phyloP scores from a whole-genome alignment of 1,139 yeast species.

The Diutina catenulata region DNA sequence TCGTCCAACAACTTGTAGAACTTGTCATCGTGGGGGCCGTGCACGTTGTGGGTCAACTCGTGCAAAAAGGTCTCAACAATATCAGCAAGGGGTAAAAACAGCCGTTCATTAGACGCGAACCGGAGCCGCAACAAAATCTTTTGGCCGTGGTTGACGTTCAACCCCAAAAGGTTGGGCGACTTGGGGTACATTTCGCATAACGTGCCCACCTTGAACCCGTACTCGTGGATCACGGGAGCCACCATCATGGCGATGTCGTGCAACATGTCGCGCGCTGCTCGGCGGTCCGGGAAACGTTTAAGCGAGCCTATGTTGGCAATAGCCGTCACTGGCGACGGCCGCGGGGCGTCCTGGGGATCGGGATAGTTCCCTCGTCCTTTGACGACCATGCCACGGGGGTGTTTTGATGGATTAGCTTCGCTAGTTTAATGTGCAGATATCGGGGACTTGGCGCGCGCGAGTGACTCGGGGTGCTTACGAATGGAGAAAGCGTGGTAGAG shows the following conservation, averaged over 20 bases:
- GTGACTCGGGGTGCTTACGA: too few species aligned
- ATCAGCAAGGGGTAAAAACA: conserved; percentile 56
- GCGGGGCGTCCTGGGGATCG: conserved; percentile 4
- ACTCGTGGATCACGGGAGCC: conserved; percentile 65
- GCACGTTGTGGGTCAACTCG: conserved; percentile 71
- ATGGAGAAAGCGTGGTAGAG: too few species aligned
- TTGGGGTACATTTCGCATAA: conserved; percentile 84
- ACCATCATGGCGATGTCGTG: conserved; percentile 51
- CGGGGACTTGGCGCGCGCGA: too few species aligned
- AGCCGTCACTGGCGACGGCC: conserved; percentile 34
- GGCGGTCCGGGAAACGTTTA: conserved; percentile 40
- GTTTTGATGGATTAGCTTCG: too few species aligned
- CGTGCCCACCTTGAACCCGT: conserved; percentile 53
- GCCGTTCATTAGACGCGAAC: conserved; percentile 38
- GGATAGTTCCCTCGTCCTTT: conserved; percentile 4
- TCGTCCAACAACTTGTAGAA: conserved; percentile 61
- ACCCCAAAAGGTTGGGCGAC: conserved; percentile 52
- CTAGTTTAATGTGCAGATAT: too few species aligned
- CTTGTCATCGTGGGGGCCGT: conserved; percentile 68
- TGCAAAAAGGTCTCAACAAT: conserved; percentile 79
- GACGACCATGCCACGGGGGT: conserved; percentile 6
- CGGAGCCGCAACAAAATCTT: conserved; percentile 67
- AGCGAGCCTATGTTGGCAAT: conserved; percentile 46
- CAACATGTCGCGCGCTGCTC: conserved; percentile 44
- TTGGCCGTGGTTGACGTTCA: conserved; percentile 77